Percentiles rank a stretch among this genome's conserved stretches.
phyloP scores from a whole-genome alignment of 345 rosid genomes.

The Corymbia maculata region DNA sequence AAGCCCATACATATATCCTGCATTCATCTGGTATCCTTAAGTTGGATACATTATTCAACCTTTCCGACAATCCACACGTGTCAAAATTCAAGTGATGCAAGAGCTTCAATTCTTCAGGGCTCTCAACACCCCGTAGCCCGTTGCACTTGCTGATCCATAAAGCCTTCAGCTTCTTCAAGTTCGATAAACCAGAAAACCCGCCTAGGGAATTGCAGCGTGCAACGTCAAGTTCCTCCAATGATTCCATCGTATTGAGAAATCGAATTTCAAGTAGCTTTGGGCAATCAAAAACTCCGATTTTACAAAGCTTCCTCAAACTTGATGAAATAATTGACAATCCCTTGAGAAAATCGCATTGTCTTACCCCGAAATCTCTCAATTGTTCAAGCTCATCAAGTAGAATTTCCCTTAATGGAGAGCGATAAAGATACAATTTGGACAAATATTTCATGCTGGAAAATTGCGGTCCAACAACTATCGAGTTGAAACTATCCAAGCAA shows the following conservation, averaged over 20 bases:
- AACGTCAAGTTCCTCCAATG: neutral
- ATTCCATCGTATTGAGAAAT: neutral
- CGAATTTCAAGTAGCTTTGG: neutral
- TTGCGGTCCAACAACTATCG: neutral
- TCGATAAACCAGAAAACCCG: neutral
- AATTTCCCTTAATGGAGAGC: neutral
- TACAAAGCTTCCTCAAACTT: neutral
- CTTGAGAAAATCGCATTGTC: neutral
- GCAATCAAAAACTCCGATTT: no score
- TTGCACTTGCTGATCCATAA: neutral
- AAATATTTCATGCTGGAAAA: neutral
- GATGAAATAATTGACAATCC: neutral
- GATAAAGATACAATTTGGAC: neutral
- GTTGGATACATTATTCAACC: no score
- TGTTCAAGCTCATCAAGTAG: neutral
- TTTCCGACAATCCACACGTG: no score
- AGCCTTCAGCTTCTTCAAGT: neutral
- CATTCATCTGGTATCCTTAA: no score
- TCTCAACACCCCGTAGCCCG: neutral
- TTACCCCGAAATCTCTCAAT: neutral
- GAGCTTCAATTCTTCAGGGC: neutral
- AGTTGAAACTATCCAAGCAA: accelerated
- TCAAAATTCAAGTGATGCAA: no score
- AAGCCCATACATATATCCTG: no score
- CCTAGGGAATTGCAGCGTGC: neutral